These are phyloP conservation scores for Filobasidium floriforme DNA, from an alignment of 768 basidiomycete genomes.

Conservation along the genomic window DNA sequence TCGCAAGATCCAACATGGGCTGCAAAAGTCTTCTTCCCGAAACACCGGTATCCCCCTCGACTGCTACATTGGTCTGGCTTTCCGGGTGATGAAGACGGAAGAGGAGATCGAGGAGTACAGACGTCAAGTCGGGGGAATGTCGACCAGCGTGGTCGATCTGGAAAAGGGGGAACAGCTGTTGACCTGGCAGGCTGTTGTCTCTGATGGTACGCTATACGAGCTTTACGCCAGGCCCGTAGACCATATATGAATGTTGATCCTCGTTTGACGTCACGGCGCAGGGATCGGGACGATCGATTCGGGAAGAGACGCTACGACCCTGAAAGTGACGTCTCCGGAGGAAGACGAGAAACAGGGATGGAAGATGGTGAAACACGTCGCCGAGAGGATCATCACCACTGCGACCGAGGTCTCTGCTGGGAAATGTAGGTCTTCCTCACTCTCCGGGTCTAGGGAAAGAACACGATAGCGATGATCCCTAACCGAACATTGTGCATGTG, in stretches of 20 bases:
- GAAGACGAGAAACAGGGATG: conserved; percentile 16
- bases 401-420: conserved; percentile 17
- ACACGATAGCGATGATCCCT: too few relatives aligned
- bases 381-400: conserved; percentile 7
- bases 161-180: conserved; percentile 17
- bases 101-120: conserved; percentile 18
- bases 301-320: conserved; percentile 14
- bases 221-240: too few relatives aligned
- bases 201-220: too few relatives aligned
- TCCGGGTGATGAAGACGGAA: conserved; percentile 13
- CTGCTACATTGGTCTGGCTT: conserved; percentile 22
- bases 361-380: conserved; percentile 19
- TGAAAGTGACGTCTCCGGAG: conserved; percentile 10
- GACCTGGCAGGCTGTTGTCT: conserved; percentile 16
- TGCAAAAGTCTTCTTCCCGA: neutral
- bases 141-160: conserved; percentile 5
- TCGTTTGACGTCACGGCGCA: too few relatives aligned
- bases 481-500: too few relatives aligned
- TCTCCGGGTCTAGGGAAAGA: too few relatives aligned
- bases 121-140: conserved; percentile 2
- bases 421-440: neutral
- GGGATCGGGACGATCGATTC: conserved; percentile 19
- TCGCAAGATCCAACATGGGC: neutral
- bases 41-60: conserved; percentile 9
- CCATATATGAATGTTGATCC: too few relatives aligned